phyloP scores from a whole-genome alignment of 306 rosid genomes.

The Bauhinia variegata region DNA sequence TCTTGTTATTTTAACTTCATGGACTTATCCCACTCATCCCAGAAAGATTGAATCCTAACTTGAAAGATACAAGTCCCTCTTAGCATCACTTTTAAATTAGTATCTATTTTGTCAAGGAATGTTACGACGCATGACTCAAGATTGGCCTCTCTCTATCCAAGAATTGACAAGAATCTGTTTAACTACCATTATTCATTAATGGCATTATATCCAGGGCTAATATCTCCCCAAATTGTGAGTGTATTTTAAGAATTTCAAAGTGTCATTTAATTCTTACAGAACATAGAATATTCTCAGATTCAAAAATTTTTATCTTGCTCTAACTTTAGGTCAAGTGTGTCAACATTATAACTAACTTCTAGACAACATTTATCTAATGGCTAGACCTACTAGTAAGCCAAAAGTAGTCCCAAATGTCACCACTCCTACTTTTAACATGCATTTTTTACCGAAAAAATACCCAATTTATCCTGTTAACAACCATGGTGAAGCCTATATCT shows the following conservation, averaged over 20 bases:
- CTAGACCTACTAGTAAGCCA: not conserved
- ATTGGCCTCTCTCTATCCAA: not conserved
- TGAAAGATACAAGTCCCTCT: not conserved
- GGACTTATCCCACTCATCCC: conserved; percentile 1
- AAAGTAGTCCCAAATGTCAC: not conserved
- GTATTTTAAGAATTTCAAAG: not conserved
- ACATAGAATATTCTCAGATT: not conserved
- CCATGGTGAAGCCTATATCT: not conserved
- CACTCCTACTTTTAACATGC: no score
- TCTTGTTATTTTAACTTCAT: not conserved
- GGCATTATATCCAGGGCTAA: not conserved
- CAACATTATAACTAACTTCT: not conserved
- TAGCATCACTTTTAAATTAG: not conserved
- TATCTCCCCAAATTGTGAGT: not conserved
- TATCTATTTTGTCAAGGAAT: not conserved
- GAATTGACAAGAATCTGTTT: not conserved
- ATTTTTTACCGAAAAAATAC: no score
- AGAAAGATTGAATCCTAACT: not conserved
- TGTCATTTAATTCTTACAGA: not conserved
- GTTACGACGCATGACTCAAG: not conserved
- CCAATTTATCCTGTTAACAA: not conserved
- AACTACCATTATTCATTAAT: not conserved
- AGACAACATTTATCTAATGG: not conserved
- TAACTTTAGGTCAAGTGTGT: not conserved
- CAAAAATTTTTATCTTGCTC: not conserved